Conservation (phyloP, 306 rosid genomes). For the Datisca glomerata region DNA sequence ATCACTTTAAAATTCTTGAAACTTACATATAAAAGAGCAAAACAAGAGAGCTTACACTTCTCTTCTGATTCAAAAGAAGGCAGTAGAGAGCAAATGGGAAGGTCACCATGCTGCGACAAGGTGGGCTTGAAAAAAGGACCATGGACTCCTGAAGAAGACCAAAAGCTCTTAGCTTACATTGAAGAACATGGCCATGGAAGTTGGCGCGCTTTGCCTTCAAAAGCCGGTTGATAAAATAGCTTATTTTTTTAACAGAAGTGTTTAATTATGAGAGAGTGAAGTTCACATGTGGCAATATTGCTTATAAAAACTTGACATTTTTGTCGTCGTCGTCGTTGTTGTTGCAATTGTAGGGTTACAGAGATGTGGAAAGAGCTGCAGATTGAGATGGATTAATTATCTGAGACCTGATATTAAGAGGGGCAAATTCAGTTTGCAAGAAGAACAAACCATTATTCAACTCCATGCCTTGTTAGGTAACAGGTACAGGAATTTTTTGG, state of each 20-base stretch:
- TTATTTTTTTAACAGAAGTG: too few species aligned
- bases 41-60: neutral
- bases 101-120: slow-evolving; percentile 98
- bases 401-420: slow-evolving; percentile 98
- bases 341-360: slow-evolving; percentile 51
- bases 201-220: slow-evolving; percentile 95
- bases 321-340: neutral
- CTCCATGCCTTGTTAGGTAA: slow-evolving; percentile 98
- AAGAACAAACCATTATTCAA: slow-evolving; percentile 97
- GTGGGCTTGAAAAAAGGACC: slow-evolving; percentile 99
- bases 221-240: too few species aligned
- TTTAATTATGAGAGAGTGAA: too few species aligned
- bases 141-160: slow-evolving; percentile 99
- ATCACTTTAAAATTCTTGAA: neutral
- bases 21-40: too few species aligned
- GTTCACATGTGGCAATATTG: too few species aligned
- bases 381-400: slow-evolving; percentile 97
- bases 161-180: slow-evolving; percentile 84
- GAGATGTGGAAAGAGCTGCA: slow-evolving; percentile 97
- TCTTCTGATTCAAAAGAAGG: too few species aligned
- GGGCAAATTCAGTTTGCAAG: slow-evolving; percentile 95
- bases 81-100: slow-evolving; percentile 43
- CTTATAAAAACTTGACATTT: neutral
- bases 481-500: slow-evolving; percentile 40
- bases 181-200: slow-evolving; percentile 99